Evolutionary conservation across 2,329 filamentous ascomycete species (phyloP), one percentile per base, ranked within the genome.

Genomic region (Leptographium galeiforme): DNA sequence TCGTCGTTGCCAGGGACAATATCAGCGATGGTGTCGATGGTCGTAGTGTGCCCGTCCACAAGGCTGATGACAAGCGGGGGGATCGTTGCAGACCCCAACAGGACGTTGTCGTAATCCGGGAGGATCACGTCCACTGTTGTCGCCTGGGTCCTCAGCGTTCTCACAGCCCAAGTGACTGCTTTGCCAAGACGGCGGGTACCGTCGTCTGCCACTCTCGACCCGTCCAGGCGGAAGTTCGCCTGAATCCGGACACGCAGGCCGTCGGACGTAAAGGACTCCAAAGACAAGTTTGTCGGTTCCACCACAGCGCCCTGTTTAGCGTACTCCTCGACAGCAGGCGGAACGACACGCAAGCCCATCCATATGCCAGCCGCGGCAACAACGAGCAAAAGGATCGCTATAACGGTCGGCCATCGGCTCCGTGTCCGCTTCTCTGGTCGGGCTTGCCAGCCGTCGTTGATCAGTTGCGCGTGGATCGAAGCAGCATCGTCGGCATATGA

Each of bases 171-270:
- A 1, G 89, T 95, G 18, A 83, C 82, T 25, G 88, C 76, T 53
- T 79, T 77, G 44, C 93, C 93, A 50, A 97, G 70, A 59, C 84
- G 81, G 58, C 88, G 79, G 33, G 91, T 79, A 53, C 82, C 75
- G 51, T 79, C 74, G 59, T 86, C 85, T 57, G 77, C 68, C 19
- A 97, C 89, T 50, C 82, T 82, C 6, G 79, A 79, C 0, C 84
- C 85, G 66, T 97, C 89, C 59, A 98, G 79, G 45, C 74, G 76
- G 62, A 97, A 88, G 53, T 86, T 84, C 19, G 87, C 91, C 62
- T 90, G 84, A 48, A 98, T 75, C 57, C 89, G 82, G 36, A 88
- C 85, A 57, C 78, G 80, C 10, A 96, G 79, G 13, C 93, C 91
- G 55, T 83, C 76, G 8, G 80, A 64, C 0, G 89, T 96, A 59